phyloP scores from a whole-genome alignment of 169 alveolate species.

The Eimeria acervulina region DNA sequence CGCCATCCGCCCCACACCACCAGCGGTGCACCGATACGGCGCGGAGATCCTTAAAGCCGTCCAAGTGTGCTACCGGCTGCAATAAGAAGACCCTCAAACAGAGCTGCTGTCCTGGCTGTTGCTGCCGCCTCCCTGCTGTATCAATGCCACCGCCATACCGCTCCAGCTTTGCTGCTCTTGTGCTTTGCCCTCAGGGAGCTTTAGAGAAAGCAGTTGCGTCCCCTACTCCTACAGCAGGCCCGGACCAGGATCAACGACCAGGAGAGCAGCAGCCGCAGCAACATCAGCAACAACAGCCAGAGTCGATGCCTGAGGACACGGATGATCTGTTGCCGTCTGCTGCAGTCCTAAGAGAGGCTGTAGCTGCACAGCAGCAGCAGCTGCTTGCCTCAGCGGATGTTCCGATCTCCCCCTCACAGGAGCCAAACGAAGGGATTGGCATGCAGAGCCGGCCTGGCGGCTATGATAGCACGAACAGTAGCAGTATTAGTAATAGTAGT shows the following conservation, averaged over 20 bases:
- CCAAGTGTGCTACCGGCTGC: constrained; percentile 31
- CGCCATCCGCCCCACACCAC: constrained; percentile 78
- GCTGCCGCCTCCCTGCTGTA: not conserved
- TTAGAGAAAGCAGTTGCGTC: constrained; percentile 17
- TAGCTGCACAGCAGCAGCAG: constrained; percentile 46
- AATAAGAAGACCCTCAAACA: not conserved
- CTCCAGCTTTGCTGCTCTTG: not conserved
- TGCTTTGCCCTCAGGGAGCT: not conserved
- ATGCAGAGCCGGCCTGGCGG: not conserved
- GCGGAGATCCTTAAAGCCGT: constrained; percentile 54
- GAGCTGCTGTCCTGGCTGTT: not conserved
- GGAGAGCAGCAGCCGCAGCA: constrained; percentile 43
- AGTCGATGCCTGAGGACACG: constrained; percentile 14
- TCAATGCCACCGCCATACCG: not conserved
- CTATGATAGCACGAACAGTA: not conserved
- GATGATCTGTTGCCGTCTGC: constrained; percentile 69
- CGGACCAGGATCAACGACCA: not conserved
- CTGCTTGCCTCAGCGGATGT: constrained; percentile 20
- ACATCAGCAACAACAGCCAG: constrained; percentile 65
- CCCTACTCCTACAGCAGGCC: not conserved
- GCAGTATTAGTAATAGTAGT: not conserved
- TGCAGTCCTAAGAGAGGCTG: constrained; percentile 65
- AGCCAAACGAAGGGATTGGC: not conserved
- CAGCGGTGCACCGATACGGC: constrained; percentile 60
- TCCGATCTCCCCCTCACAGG: not conserved